Percentiles rank a stretch among this genome's conserved stretches.
Evolutionary conservation across 352 stramenopile species (phyloP).

Genomic region (Halophytophthora polymorphica): DNA sequence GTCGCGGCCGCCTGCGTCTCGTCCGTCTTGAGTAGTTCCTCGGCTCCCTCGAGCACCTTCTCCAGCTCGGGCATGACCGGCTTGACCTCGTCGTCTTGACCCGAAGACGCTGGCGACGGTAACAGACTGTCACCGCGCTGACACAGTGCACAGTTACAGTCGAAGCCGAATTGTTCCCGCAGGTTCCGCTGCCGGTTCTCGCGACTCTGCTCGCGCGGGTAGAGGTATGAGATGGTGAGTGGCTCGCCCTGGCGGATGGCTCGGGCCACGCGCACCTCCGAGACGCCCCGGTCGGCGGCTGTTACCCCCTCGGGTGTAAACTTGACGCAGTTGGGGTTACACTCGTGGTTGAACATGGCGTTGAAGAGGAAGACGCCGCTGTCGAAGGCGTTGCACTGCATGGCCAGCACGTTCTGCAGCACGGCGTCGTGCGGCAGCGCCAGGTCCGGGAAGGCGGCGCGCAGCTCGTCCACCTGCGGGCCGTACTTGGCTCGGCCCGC

Average conservation of each 20-base stretch:
- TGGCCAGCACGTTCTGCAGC: slow-evolving; percentile 84
- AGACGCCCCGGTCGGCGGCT: slow-evolving; percentile 53
- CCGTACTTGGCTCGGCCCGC: slow-evolving; percentile 59
- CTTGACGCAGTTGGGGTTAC: slow-evolving; percentile 95
- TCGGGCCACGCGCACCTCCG: slow-evolving; percentile 89
- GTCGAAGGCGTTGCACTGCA: slow-evolving; percentile 94
- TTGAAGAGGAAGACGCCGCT: slow-evolving; percentile 93
- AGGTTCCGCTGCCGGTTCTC: slow-evolving; percentile 76
- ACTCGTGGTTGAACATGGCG: slow-evolving; percentile 94
- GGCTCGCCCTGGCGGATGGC: slow-evolving; percentile 83
- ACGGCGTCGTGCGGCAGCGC: slow-evolving; percentile 65
- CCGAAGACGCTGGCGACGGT: slow-evolving; percentile 24
- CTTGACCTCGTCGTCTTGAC: slow-evolving; percentile 14
- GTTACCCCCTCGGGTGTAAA: slow-evolving; percentile 60
- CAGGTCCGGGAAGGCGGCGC: slow-evolving; percentile 42
- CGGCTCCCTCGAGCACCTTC: slow-evolving; percentile 48
- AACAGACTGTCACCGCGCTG: slow-evolving; percentile 67
- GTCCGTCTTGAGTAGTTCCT: slow-evolving; percentile 60
- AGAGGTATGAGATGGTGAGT: slow-evolving; percentile 93
- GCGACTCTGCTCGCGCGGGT: slow-evolving; percentile 87
- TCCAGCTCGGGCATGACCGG: slow-evolving; percentile 59
- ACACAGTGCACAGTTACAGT: slow-evolving; percentile 68
- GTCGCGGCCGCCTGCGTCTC: slow-evolving; percentile 40
- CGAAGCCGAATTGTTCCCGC: slow-evolving; percentile 91
- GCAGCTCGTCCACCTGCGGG: slow-evolving; percentile 49